These are phyloP conservation scores for Daldinia bambusicola DNA, from an alignment of 495 filamentous ascomycete genomes.

Conservation along the genomic window DNA sequence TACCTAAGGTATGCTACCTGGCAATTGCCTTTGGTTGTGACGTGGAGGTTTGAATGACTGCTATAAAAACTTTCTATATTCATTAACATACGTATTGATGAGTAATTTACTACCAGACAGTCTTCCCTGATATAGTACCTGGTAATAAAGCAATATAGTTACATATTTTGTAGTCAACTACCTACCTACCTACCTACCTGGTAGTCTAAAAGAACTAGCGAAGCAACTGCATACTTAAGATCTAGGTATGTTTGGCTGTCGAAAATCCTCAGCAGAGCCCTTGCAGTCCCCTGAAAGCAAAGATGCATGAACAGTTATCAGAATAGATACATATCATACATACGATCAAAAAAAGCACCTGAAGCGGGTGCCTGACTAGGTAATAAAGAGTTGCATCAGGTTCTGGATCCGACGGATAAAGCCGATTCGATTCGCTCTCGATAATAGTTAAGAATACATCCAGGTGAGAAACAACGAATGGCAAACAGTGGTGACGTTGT, in stretches of 20 bases:
- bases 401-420: conserved; percentile 34
- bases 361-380: conserved; percentile 34
- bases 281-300: conserved; percentile 26
- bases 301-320: conserved; percentile 4
- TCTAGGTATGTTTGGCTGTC: background rate
- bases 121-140: too few species aligned
- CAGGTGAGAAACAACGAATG: conserved; percentile 27
- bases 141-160: too few species aligned
- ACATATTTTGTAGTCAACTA: too few species aligned
- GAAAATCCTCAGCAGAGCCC: background rate
- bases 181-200: too few species aligned
- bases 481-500: conserved; percentile 41
- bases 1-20: background rate
- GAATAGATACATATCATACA: background rate
- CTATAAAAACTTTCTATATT: too few species aligned
- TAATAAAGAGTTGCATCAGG: conserved; percentile 37
- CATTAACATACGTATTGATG: conserved; percentile 19
- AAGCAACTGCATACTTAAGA: too few species aligned
- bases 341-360: background rate
- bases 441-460: conserved; percentile 25
- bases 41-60: conserved; percentile 15
- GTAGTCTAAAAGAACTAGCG: too few species aligned
- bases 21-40: conserved; percentile 11
- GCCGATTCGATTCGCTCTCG: conserved; percentile 36
- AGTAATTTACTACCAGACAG: background rate